Evolutionary conservation across 73 alveolate species (phyloP).

Genomic region (Stentor coeruleus): DNA sequence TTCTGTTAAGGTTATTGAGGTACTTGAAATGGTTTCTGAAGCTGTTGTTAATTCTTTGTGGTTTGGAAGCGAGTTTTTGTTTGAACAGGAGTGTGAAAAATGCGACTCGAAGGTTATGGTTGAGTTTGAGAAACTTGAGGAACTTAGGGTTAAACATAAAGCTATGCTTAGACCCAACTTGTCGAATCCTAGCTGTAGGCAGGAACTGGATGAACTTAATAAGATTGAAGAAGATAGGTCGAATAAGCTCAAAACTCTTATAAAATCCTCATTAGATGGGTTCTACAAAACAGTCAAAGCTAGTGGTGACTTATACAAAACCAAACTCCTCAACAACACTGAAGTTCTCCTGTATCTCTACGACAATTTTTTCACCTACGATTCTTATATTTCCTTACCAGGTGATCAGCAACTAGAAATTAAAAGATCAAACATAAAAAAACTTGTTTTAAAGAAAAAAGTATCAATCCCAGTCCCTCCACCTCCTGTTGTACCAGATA

Average conservation of each 20-base stretch:
- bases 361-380: slow-evolving; percentile 43
- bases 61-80: slow-evolving; percentile 9
- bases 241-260: not conserved
- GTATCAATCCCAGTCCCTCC: too few relatives aligned
- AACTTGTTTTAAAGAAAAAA: slow-evolving; percentile 9
- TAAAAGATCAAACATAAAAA: slow-evolving; percentile 51
- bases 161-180: slow-evolving; percentile 55
- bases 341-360: slow-evolving; percentile 42
- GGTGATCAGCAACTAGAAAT: slow-evolving; percentile 58
- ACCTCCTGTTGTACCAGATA: too few relatives aligned
- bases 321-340: slow-evolving; percentile 42
- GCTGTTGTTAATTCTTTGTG: slow-evolving; percentile 34
- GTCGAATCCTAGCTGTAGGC: slow-evolving; percentile 57
- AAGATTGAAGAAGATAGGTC: slow-evolving; percentile 46
- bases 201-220: slow-evolving; percentile 39
- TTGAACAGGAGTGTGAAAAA: slow-evolving; percentile 25
- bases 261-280: slow-evolving; percentile 23
- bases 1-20: slow-evolving; percentile 46
- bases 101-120: slow-evolving; percentile 33
- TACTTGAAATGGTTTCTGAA: slow-evolving; percentile 32
- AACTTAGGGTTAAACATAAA: slow-evolving; percentile 36
- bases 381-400: slow-evolving; percentile 54
- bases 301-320: slow-evolving; percentile 40
- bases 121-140: slow-evolving; percentile 34
- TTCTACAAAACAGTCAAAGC: not conserved